Conservation (phyloP, 352 stramenopile genomes). For the Phytopythium aichiense region DNA sequence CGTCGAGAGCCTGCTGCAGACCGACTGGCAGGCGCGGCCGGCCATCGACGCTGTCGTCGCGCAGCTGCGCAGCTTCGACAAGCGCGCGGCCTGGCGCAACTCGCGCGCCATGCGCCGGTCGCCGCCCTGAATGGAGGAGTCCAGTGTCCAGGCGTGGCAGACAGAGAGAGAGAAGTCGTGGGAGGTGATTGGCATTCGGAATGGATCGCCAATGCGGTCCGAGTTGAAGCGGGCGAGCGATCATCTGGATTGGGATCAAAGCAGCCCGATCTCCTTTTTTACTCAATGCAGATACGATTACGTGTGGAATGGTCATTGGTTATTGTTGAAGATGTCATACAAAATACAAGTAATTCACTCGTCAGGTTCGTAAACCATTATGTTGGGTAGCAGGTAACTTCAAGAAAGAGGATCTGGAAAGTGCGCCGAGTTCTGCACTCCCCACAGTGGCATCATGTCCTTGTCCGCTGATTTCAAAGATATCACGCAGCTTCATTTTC, state of each 20-base stretch:
- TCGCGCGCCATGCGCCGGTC: background rate
- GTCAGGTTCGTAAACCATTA: no score
- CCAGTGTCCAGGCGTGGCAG: no score
- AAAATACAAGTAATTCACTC: no score
- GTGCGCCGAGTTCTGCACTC: background rate
- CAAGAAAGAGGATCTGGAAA: background rate
- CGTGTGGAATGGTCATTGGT: no score
- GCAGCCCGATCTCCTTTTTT: no score
- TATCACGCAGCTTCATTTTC: background rate
- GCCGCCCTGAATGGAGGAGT: no score
- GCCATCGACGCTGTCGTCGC: background rate
- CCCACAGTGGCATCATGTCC: background rate
- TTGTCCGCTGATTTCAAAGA: background rate
- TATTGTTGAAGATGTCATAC: no score
- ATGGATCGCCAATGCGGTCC: no score
- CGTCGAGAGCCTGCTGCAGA: slow-evolving; percentile 8
- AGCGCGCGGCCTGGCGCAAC: background rate
- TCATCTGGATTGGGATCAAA: no score
- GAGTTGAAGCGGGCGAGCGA: no score
- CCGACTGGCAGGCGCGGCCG: slow-evolving; percentile 8
- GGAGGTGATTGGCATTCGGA: no score
- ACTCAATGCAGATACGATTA: no score
- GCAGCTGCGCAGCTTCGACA: background rate
- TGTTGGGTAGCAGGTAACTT: background rate
- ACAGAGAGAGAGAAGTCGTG: background rate